Conservation (phyloP, 2,329 filamentous ascomycete species). For the Penicillium occitanis region DNA sequence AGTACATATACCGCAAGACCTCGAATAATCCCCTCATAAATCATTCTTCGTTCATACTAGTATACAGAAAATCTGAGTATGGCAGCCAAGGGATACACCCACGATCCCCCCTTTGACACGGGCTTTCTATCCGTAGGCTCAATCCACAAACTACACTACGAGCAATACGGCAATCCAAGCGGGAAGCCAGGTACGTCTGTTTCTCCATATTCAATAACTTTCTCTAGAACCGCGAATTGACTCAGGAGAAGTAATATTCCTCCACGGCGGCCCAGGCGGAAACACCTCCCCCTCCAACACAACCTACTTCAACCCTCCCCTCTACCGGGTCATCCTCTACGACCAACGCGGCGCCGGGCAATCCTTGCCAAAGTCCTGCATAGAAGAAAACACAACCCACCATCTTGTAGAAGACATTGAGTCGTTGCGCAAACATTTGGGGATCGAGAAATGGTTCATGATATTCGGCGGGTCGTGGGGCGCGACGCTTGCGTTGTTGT, state of each 20-base stretch:
- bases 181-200: slow-evolving; percentile 38
- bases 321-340: slow-evolving; percentile 49
- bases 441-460: slow-evolving; percentile 45
- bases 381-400: slow-evolving; percentile 49
- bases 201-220: neutral
- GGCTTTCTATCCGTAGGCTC: slow-evolving; percentile 35
- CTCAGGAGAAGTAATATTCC: slow-evolving; percentile 35
- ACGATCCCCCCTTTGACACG: slow-evolving; percentile 36
- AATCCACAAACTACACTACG: slow-evolving; percentile 40
- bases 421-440: slow-evolving; percentile 42
- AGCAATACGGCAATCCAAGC: slow-evolving; percentile 40
- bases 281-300: slow-evolving; percentile 37
- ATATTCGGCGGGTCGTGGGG: slow-evolving; percentile 54
- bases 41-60: neutral
- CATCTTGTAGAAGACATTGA: slow-evolving; percentile 50
- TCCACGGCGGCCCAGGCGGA: slow-evolving; percentile 49
- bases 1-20: neutral
- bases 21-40: neutral
- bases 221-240: neutral
- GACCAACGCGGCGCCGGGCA: slow-evolving; percentile 51
- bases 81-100: slow-evolving; percentile 29
- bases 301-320: slow-evolving; percentile 45
- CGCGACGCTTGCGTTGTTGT: slow-evolving; percentile 46
- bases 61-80: neutral
- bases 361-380: slow-evolving; percentile 43